Evolutionary conservation across 2,329 filamentous ascomycete genomes (phyloP).

Genomic region (Monosporascus sp.): DNA sequence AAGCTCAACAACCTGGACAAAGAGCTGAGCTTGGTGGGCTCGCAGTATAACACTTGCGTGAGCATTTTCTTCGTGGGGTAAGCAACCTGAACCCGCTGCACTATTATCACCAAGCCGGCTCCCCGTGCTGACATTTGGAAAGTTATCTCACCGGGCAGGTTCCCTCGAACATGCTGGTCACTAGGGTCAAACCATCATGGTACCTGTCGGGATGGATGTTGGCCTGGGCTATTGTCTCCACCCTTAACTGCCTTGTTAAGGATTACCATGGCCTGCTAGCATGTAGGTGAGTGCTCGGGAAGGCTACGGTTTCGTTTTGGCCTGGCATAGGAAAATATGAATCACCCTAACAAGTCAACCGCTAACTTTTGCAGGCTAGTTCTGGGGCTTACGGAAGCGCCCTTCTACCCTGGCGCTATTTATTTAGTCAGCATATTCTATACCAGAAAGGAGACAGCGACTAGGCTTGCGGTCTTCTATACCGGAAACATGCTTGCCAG

Average conservation of each 20-base stretch:
- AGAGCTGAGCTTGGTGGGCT: slow-evolving; percentile 32
- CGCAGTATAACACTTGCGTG: slow-evolving; percentile 32
- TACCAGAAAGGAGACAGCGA: neutral
- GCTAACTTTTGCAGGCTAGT: neutral
- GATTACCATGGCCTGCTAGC: neutral
- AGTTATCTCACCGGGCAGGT: slow-evolving; percentile 2
- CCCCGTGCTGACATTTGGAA: slow-evolving; percentile 3
- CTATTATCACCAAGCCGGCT: neutral
- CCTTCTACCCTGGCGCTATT: neutral
- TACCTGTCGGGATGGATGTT: neutral
- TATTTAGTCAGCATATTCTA: neutral
- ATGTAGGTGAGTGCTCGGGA: neutral
- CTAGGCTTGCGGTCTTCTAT: neutral
- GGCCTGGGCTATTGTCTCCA: neutral
- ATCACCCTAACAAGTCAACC: neutral
- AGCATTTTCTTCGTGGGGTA: slow-evolving; percentile 26
- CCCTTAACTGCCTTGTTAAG: neutral
- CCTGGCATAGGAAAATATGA: neutral
- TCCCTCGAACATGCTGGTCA: slow-evolving; percentile 7
- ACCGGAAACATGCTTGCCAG: slow-evolving; percentile 29
- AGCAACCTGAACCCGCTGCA: neutral
- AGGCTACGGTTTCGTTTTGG: no score
- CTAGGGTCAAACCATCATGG: neutral
- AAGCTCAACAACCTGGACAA: slow-evolving; percentile 34
- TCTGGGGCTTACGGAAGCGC: neutral